Conservation (phyloP, 2,329 filamentous ascomycete species). For the Exophiala phaeomuriformis region DNA sequence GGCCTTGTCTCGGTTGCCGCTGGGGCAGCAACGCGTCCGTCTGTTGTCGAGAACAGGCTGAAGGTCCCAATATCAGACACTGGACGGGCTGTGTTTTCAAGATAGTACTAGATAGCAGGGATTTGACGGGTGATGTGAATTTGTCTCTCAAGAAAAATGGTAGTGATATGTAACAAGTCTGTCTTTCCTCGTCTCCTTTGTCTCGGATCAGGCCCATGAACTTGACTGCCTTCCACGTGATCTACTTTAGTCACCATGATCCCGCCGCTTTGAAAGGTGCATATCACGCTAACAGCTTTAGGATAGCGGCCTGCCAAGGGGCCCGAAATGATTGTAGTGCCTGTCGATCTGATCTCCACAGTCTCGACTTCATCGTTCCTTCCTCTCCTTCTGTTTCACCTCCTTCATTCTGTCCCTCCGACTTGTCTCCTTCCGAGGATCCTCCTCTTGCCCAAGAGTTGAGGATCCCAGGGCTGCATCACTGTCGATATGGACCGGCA, state of each 20-base stretch:
- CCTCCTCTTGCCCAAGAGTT: not conserved
- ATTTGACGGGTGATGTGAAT: too few relatives aligned
- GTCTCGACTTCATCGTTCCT: not conserved
- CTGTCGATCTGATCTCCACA: not conserved
- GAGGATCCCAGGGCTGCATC: not conserved
- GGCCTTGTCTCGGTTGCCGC: not conserved
- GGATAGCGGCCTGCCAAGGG: not conserved
- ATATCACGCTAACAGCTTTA: not conserved
- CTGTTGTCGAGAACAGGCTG: too few relatives aligned
- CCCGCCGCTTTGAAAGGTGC: not conserved
- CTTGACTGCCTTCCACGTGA: not conserved
- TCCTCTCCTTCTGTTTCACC: not conserved
- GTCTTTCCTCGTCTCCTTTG: not conserved
- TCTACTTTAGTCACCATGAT: not conserved
- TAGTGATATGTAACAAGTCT: too few relatives aligned
- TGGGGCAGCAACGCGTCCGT: too few relatives aligned
- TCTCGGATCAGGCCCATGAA: not conserved
- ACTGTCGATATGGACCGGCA: not conserved
- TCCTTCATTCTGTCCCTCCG: not conserved
- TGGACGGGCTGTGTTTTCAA: too few relatives aligned
- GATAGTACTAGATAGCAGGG: too few relatives aligned
- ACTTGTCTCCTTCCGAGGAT: not conserved
- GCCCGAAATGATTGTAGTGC: not conserved
- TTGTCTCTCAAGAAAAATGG: too few relatives aligned
- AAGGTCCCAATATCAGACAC: too few relatives aligned